Evolutionary conservation across 495 filamentous ascomycete species (phyloP), one percentile per base, ranked within the genome.

Genomic region (Lasiosphaeris hirsuta): DNA sequence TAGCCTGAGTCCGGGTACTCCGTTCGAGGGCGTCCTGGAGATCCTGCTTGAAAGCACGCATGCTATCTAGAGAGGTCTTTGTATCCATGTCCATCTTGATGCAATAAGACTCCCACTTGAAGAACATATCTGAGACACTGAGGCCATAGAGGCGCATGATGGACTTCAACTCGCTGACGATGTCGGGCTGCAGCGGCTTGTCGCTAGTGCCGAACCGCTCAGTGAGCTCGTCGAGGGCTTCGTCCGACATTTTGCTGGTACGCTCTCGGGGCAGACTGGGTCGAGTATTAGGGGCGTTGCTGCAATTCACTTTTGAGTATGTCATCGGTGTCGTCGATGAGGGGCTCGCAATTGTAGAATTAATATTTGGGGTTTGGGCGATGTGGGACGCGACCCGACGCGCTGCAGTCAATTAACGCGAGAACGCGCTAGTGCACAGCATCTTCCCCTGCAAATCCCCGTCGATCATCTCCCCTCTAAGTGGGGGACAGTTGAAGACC

Each of bases 21-120:
- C 90, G 83, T 62, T 96, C 92, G 56, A 97, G 72, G 34, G 79
- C 78, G 56, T 96, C 92, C 63, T 92, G 90, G 0, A 96, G 72
- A 73, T 93, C 86, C 65, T 90, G 86, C 69, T 95, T 96, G 60
- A 98, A 89, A 41, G 82, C 79, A 52, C 85, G 77, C 40, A 88
- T 80, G 0, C 81, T 89, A 14, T 86, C 80, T 23, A 92, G 68
- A 57, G 84, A 81, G 54, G 92, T 67, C 50, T 82, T 89, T 41
- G 82, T 85, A 59, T 90, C 86, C 17, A 92, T 88, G 15, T 78
- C 79, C 89, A 97, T 94, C 74, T 92, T 96, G 62, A 98, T 87
- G 67, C 85, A 88, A 77, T 96, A 97, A 0, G 90, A 90, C 65
- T 98, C 93, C 94, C 94, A 98, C 81, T 97, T 96, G 82, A 86